phyloP scores from a whole-genome alignment of 163 green algal genomes.

The Scenedesmus sp. region DNA sequence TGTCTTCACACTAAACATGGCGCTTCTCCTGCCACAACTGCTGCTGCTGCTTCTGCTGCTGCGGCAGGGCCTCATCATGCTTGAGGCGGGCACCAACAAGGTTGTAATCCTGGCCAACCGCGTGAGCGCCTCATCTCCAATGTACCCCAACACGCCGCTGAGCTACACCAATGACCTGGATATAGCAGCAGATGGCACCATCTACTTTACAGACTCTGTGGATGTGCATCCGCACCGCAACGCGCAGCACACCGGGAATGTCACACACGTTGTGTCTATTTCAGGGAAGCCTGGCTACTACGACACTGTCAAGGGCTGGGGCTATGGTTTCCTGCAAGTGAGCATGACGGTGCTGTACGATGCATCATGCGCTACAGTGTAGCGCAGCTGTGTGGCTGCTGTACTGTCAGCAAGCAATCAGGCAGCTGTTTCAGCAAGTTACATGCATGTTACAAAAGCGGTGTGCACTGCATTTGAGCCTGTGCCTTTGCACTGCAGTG shows the following conservation, averaged over 20 bases:
- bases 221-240: conserved; percentile 25
- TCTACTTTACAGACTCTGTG: conserved; percentile 49
- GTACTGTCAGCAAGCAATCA: neutral
- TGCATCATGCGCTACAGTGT: neutral
- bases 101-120: conserved; percentile 41
- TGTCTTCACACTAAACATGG: neutral
- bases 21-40: neutral
- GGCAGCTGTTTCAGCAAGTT: neutral
- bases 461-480: no score
- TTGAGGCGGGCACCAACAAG: neutral
- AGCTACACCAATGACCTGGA: conserved; percentile 57
- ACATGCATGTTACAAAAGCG: no score
- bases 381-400: neutral
- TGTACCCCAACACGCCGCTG: conserved; percentile 38
- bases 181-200: conserved; percentile 43
- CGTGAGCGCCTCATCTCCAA: conserved; percentile 36
- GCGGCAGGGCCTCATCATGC: conserved; percentile 45
- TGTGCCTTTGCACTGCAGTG: no score
- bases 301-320: conserved; percentile 51
- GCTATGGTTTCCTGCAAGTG: conserved; percentile 29
- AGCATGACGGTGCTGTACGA: neutral
- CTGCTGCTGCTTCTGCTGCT: neutral
- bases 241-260: conserved; percentile 20
- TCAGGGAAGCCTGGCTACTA: conserved; percentile 18
- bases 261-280: conserved; percentile 25